Conservation (phyloP, 2,329 filamentous ascomycete species). For the Fusarium scirpi region DNA sequence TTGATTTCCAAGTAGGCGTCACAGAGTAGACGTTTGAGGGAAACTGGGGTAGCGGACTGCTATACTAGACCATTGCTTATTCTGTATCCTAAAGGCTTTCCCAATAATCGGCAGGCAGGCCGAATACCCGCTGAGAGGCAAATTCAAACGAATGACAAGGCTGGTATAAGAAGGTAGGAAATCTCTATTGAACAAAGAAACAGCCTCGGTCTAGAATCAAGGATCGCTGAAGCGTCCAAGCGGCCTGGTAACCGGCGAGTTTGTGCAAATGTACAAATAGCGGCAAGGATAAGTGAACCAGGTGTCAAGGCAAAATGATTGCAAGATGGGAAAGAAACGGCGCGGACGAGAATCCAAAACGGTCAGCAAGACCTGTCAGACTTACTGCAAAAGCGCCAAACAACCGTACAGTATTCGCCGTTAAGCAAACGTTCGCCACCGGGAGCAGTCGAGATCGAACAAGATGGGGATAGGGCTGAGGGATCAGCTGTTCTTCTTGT, state of each 20-base stretch:
- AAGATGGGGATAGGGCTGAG: conserved; percentile 41
- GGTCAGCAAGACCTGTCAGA: conserved; percentile 15
- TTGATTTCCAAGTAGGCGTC: conserved; percentile 11
- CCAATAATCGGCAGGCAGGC: conserved; percentile 6
- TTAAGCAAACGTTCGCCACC: conserved; percentile 26
- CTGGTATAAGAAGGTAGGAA: conserved; percentile 21
- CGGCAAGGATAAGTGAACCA: conserved; percentile 16
- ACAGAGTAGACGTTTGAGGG: conserved; percentile 22
- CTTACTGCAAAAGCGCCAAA: conserved; percentile 6
- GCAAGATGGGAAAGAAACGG: conserved; percentile 8
- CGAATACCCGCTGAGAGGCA: conserved; percentile 10
- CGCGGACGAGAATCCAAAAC: conserved; percentile 14
- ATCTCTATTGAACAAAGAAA: conserved; percentile 24
- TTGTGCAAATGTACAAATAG: conserved; percentile 17
- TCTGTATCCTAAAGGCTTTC: conserved; percentile 2
- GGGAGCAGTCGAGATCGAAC: conserved; percentile 13
- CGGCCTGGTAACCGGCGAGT: conserved; percentile 10
- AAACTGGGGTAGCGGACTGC: conserved; percentile 32
- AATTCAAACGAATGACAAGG: conserved; percentile 1
- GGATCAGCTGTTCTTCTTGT: conserved; percentile 38
- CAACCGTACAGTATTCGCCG: conserved; percentile 13
- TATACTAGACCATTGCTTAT: conserved; percentile 43
- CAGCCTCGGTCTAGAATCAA: conserved; percentile 14
- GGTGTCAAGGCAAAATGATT: conserved; percentile 4
- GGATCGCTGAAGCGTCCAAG: conserved; percentile 11